These are phyloP conservation scores for Rubus parviflorus DNA, from an alignment of 306 rosid species.

Conservation along the genomic window DNA sequence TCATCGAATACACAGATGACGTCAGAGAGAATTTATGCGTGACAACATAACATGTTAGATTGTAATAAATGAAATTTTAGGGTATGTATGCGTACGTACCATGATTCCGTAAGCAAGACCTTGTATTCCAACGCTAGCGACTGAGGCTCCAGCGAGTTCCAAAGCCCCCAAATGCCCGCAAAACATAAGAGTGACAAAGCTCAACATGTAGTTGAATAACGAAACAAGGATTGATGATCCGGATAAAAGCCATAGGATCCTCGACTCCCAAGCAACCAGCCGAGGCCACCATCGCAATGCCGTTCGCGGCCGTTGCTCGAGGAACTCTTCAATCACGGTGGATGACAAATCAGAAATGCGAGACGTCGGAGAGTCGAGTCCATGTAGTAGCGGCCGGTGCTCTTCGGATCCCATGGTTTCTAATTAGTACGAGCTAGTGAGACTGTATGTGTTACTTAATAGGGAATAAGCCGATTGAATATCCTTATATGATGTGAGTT, in stretches of 20 bases:
- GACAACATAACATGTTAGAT: neutral
- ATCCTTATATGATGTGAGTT: no score
- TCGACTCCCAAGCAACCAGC: conserved; percentile 68
- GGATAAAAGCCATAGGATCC: conserved; percentile 60
- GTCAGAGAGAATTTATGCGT: neutral
- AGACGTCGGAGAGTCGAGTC: conserved; percentile 4
- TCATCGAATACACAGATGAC: no score
- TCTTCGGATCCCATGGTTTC: conserved; percentile 29
- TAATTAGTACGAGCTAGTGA: neutral
- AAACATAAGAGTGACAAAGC: conserved; percentile 57
- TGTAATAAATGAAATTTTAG: no score
- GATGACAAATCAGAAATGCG: conserved; percentile 24
- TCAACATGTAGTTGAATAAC: conserved; percentile 44
- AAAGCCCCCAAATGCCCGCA: conserved; percentile 63
- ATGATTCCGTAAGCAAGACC: conserved; percentile 81
- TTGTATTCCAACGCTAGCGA: conserved; percentile 69
- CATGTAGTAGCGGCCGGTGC: conserved; percentile 24
- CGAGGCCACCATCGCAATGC: conserved; percentile 40
- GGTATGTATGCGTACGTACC: conserved; percentile 27
- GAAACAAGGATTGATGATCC: conserved; percentile 48
- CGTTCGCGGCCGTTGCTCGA: conserved; percentile 31
- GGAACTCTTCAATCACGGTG: conserved; percentile 35
- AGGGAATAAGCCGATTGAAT: neutral
- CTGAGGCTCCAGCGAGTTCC: conserved; percentile 73
- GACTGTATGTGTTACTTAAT: neutral